Evolutionary conservation across 495 filamentous ascomycete genomes (phyloP).

Genomic region (Trichoderma reesei): DNA sequence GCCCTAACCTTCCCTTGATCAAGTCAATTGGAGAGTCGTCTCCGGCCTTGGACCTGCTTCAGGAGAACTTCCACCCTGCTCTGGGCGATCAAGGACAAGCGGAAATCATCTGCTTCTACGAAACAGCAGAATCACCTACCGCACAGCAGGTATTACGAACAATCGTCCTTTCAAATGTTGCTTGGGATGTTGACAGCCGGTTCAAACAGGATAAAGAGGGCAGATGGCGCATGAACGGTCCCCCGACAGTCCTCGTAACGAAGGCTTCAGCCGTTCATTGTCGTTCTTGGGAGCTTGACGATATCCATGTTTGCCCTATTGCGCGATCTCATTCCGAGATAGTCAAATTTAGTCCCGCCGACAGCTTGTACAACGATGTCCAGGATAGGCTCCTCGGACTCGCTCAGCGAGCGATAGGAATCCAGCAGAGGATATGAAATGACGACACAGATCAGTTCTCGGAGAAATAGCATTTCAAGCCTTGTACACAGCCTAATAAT

Average conservation of each 20-base stretch:
- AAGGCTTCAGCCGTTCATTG: not conserved
- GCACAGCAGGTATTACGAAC: not conserved
- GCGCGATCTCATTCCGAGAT: not conserved
- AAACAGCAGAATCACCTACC: not conserved
- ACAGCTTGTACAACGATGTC: not conserved
- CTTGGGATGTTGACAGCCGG: not conserved
- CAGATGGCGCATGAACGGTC: not conserved
- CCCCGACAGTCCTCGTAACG: not conserved
- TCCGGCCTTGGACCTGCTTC: not conserved
- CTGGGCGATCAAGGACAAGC: not conserved
- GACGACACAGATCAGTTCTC: too few relatives aligned
- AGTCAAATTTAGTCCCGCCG: not conserved
- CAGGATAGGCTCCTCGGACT: not conserved
- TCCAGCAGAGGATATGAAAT: not conserved
- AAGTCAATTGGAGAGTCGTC: too few relatives aligned
- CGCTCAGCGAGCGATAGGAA: not conserved
- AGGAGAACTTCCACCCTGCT: not conserved
- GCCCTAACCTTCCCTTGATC: too few relatives aligned
- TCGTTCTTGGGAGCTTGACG: not conserved
- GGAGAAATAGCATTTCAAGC: too few relatives aligned
- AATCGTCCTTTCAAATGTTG: too few relatives aligned
- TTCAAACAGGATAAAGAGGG: not conserved
- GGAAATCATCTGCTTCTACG: not conserved
- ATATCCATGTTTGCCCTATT: not conserved
- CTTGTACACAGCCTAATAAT: too few relatives aligned